phyloP scores from a whole-genome alignment of 306 rosid species.

The barrel medic (Medicago truncatula) region DNA sequence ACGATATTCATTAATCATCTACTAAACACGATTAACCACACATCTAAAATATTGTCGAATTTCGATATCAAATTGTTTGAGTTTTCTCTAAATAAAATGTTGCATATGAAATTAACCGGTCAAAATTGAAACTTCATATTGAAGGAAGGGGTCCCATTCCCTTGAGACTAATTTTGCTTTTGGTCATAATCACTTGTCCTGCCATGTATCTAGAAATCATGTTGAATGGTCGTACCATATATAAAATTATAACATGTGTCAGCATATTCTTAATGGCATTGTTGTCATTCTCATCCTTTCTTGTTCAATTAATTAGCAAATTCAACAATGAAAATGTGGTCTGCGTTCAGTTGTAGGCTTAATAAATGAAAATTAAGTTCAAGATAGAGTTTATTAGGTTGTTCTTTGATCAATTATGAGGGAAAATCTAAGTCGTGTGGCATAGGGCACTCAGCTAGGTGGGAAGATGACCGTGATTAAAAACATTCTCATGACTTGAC shows the following conservation, averaged over 20 bases:
- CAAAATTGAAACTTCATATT: conserved; percentile 18
- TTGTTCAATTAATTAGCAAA: background rate
- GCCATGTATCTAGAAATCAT: conserved; percentile 21
- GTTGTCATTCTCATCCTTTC: conserved; percentile 35
- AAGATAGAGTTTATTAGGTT: background rate
- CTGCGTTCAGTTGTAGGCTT: conserved; percentile 36
- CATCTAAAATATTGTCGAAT: too few species aligned
- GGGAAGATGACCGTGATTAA: conserved; percentile 44
- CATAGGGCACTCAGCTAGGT: conserved; percentile 39
- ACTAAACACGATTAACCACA: too few species aligned
- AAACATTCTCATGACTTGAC: conserved; percentile 53
- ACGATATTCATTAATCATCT: too few species aligned
- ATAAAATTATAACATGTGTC: conserved; percentile 22
- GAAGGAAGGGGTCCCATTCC: background rate
- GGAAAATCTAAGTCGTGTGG: conserved; percentile 21
- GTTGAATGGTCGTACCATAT: conserved; percentile 45
- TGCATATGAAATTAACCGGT: background rate
- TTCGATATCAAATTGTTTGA: too few species aligned
- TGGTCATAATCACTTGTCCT: conserved; percentile 38
- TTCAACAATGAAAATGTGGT: conserved; percentile 43
- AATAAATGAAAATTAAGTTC: conserved; percentile 54
- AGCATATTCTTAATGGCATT: conserved; percentile 8
- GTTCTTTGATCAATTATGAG: conserved; percentile 35
- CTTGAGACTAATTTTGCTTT: background rate
- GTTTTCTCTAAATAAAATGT: too few species aligned